Percentiles rank a stretch among this genome's conserved stretches.
Evolutionary conservation across 768 basidiomycete genomes (phyloP).

Genomic region (Lentinula boryana): DNA sequence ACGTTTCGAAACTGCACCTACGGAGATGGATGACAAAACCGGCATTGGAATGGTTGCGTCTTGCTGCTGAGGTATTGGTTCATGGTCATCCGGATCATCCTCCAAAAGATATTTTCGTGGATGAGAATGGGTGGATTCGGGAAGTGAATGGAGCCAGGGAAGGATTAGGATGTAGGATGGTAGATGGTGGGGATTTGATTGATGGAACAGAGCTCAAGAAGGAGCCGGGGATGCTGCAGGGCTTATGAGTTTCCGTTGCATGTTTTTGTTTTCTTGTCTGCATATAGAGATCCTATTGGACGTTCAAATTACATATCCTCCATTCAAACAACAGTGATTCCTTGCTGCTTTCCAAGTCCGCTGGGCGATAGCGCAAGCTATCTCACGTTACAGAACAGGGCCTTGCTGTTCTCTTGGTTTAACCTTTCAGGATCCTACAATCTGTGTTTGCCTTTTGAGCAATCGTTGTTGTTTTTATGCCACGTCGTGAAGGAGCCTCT

Average conservation of each 20-base stretch:
- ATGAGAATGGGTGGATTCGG: conserved; percentile 8
- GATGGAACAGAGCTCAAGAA: conserved; percentile 16
- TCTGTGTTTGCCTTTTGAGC: too few relatives aligned
- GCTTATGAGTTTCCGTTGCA: neutral
- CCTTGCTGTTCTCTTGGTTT: too few relatives aligned
- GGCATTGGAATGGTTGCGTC: conserved; percentile 42
- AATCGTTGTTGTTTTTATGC: too few relatives aligned
- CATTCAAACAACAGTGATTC: too few relatives aligned
- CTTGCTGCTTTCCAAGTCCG: too few relatives aligned
- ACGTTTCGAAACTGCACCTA: conserved; percentile 9
- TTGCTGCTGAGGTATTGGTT: conserved; percentile 28
- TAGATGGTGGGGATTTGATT: conserved; percentile 28
- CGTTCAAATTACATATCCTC: neutral
- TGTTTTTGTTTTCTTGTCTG: neutral
- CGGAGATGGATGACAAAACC: conserved; percentile 41
- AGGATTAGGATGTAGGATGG: conserved; percentile 33
- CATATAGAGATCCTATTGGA: neutral
- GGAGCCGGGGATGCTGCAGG: conserved; percentile 25
- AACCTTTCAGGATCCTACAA: too few relatives aligned
- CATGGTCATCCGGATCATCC: conserved; percentile 3
- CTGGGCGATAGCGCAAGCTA: too few relatives aligned
- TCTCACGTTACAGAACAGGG: too few relatives aligned
- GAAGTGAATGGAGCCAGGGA: conserved; percentile 13
- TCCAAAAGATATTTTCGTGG: neutral
- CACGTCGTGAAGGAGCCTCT: too few relatives aligned